Base-by-base conservation (phyloP, 495 filamentous ascomycete species). In the Penicillium verhagenii region DNA sequence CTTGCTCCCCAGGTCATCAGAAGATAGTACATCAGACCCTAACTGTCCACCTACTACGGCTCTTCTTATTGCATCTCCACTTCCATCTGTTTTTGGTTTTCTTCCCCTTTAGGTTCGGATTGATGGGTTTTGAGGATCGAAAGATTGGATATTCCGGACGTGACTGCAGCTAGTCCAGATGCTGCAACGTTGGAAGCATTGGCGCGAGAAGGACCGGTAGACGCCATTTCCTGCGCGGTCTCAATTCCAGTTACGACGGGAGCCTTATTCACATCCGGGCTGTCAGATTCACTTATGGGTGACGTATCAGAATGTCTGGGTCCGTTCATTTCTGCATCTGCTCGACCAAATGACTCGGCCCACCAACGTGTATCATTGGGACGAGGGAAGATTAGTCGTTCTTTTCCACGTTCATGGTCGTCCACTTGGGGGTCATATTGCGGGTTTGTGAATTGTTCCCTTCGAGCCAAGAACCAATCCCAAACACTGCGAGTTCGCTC, bases 321-420 rank as follows among this genome's bases (percentile, higher is more conserved):
- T 1, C 85, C 85, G 67, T 99, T 99, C 95, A 99, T 99, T 63
- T 99, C 95, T 7, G 81, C 80, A 65, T 95, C 90, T 19, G 84
- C 82, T 28, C 92, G 81, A 47, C 89, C 88, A 73, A 96, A 99
- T 0, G 87, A 72, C 58, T 96, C 91, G 52, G 81, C 78, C 95
- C 95, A 99, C 95, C 95, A 99, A 45, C 89, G 79, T 13, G 92
- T 83, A 42, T 87, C 72, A 65, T 80, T 66, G 56, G 78, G 53
- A 13, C 78, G 80, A 2, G 95, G 94, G 59, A 97, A 89, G 10
- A 99, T 78, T 9, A 99, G 79, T 4, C 92, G 79, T 58, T 96
- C 94, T 26, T 86, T 82, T 11, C 86, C 91, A 31, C 86, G 83
- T 50, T 86, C 79, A 31, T 79, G 79, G 53, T 96, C 91, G 55